These are phyloP conservation scores for Fusarium tupiense DNA, from an alignment of 2,329 filamentous ascomycete species.

Conservation along the genomic window DNA sequence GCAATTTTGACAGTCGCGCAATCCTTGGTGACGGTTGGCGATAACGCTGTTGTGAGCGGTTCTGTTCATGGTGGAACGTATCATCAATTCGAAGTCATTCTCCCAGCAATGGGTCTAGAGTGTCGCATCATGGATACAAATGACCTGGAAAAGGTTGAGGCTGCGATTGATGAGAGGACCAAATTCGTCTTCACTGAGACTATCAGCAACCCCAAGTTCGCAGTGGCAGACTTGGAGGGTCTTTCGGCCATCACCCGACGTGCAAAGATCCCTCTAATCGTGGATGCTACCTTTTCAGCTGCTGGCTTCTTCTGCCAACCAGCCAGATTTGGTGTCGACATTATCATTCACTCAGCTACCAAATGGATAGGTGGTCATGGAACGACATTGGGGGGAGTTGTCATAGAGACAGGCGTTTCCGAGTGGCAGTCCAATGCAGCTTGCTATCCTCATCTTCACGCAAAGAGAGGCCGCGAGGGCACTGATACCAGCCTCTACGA, in stretches of 20 bases:
- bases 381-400: slow-evolving; percentile 87
- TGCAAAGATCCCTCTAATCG: not conserved
- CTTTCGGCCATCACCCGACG: not conserved
- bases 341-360: slow-evolving; percentile 91
- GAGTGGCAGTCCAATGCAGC: slow-evolving; percentile 76
- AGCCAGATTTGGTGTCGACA: slow-evolving; percentile 68
- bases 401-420: slow-evolving; percentile 89
- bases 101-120: not conserved
- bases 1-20: not conserved
- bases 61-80: slow-evolving; percentile 6
- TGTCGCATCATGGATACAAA: slow-evolving; percentile 1
- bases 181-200: slow-evolving; percentile 1
- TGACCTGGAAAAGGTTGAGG: not conserved
- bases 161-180: slow-evolving; percentile 3
- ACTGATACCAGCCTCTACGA: not conserved
- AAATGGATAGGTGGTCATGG: slow-evolving; percentile 98
- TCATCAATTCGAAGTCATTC: not conserved
- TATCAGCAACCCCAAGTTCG: slow-evolving; percentile 2
- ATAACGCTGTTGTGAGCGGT: slow-evolving; percentile 1
- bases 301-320: slow-evolving; percentile 4
- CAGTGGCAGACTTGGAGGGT: not conserved
- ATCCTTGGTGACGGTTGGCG: not conserved
- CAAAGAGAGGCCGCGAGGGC: not conserved
- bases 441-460: not conserved
- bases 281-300: not conserved